These are phyloP conservation scores for Acer yangbiense DNA, from an alignment of 345 rosid genomes.

Conservation along the genomic window DNA sequence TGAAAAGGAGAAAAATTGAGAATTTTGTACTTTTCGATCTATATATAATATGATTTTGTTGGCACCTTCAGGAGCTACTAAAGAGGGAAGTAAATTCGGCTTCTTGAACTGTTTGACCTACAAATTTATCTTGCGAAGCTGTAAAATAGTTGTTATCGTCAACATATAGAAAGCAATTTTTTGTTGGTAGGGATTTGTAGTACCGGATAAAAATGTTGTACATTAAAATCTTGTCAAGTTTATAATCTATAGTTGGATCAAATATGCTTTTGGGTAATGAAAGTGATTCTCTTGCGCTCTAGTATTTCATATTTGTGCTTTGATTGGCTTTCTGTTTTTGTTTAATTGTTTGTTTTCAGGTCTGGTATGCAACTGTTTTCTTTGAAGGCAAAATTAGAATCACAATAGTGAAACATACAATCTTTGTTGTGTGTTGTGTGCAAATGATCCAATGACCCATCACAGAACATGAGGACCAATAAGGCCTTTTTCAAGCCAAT, in stretches of 20 bases:
- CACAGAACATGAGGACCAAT: background rate
- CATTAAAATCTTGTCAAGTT: background rate
- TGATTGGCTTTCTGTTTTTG: background rate
- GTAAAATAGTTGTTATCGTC: slow-evolving; percentile 20
- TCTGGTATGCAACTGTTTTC: background rate
- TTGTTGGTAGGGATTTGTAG: background rate
- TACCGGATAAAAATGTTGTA: slow-evolving; percentile 5
- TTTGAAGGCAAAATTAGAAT: background rate
- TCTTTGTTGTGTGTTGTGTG: background rate
- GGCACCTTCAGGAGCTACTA: slow-evolving; percentile 45
- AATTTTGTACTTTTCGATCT: background rate
- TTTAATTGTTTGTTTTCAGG: background rate
- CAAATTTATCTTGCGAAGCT: slow-evolving; percentile 18
- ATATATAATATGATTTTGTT: background rate
- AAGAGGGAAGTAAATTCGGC: slow-evolving; percentile 46
- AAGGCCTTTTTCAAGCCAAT: background rate
- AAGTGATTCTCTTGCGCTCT: background rate
- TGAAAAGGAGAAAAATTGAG: background rate
- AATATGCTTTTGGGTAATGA: background rate
- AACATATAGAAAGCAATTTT: background rate
- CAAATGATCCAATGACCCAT: slow-evolving; percentile 8
- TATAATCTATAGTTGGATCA: background rate
- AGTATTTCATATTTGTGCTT: background rate
- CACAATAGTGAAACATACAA: background rate
- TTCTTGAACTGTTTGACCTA: slow-evolving; percentile 31